phyloP scores from a whole-genome alignment of 495 filamentous ascomycete species.

The Penicillium coffeae region DNA sequence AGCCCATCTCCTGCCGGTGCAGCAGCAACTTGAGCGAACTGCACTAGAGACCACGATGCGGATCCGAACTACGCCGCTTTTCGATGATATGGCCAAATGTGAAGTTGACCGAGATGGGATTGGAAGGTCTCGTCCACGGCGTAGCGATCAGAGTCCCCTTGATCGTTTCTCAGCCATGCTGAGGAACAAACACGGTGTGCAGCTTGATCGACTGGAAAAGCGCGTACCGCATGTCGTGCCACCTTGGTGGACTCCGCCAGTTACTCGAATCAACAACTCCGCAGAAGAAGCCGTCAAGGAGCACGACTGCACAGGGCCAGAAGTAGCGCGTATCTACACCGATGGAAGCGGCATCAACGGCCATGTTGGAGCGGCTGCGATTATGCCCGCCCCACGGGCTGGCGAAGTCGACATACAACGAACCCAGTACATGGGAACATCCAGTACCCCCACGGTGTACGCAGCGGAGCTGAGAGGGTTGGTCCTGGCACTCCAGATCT shows the following conservation, averaged over 20 bases:
- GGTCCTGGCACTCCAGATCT: constrained; percentile 1
- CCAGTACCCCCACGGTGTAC: neutral
- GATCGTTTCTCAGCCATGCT: neutral
- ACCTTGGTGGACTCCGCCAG: constrained; percentile 1
- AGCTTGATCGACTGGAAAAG: too few relatives aligned
- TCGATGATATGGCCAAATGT: constrained; percentile 4
- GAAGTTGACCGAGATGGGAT: too few relatives aligned
- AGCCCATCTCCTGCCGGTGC: constrained; percentile 7
- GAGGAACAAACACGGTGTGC: too few relatives aligned
- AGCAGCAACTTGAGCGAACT: constrained; percentile 10
- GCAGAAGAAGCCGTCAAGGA: constrained; percentile 4
- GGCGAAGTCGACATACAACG: neutral
- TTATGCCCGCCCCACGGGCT: neutral
- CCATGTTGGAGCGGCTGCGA: constrained; percentile 1
- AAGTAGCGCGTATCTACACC: constrained; percentile 1
- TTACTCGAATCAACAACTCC: too few relatives aligned
- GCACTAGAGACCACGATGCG: constrained; percentile 7
- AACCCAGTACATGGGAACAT: constrained; percentile 2
- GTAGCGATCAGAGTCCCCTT: constrained; percentile 10
- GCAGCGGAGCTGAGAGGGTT: too few relatives aligned
- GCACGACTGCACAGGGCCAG: constrained; percentile 2
- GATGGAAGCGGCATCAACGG: constrained; percentile 3
- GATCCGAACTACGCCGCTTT: constrained; percentile 2
- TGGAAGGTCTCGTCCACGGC: too few relatives aligned
- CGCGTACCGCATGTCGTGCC: too few relatives aligned